Evolutionary conservation across 2,329 filamentous ascomycete species (phyloP), one percentile per base, ranked within the genome.

Genomic region (Alternaria ethzedia): DNA sequence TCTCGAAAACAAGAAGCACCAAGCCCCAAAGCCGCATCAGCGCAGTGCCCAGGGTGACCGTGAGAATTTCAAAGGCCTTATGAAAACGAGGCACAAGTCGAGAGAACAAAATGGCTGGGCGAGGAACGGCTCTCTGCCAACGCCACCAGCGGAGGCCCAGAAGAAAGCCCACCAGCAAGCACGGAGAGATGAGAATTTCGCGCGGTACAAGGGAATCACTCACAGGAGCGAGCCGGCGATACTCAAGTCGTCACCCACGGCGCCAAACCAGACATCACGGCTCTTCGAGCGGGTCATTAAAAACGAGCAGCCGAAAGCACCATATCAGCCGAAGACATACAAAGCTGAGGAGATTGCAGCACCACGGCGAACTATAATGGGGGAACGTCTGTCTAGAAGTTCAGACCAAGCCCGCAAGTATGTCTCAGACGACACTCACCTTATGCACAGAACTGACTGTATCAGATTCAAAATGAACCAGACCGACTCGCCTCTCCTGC

Each of bases 391-490:
- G n/a, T 52, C 57, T 25, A 66, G 59, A 23, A 62, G 56, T 21
- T 72, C 68, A 6, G 55, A 57, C 8, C 61, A 68, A 36, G 54
- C 63, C 6, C 57, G 67, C 11, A 28, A 68, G 72, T 73, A 63
- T 66, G 72, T 63, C 6, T 15, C 20, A 17, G 20, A 32, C 6
- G 23, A 3, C 17, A 36, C 23, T 6, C 43, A 6, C 20, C 32
- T 17, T 4, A 21, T 28, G 20, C 12, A 6, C 30, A 21, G 28
- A 20, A 44, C 23, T 54, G 25, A 56, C 50, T 60, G 6, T 57
- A 41, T 12, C 15, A 75, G 73, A 23, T 78, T 75, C 72, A 55
- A 55, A 0, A 28, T 25, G 8, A 78, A 78, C 28, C 75, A 75
- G 46, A 54, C 43, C 17, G 60, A 65, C 4, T 76, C 75, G 11